Evolutionary conservation across 2,329 filamentous ascomycete genomes (phyloP).

Genomic region (Rhexocercosporidium sp.): DNA sequence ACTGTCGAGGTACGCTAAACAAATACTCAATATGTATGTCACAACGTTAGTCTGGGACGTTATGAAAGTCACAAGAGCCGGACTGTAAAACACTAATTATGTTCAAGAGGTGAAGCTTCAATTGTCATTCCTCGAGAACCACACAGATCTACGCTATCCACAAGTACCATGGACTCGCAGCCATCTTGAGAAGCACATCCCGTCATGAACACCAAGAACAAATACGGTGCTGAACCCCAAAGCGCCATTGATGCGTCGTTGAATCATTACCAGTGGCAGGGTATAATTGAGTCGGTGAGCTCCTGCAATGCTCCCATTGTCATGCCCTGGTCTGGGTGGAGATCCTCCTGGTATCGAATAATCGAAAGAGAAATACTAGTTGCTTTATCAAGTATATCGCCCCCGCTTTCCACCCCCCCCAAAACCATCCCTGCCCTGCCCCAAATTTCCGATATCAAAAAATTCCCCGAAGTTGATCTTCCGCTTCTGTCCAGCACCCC

Average conservation of each 20-base stretch:
- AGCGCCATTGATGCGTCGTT: not conserved
- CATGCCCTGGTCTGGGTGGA: not conserved
- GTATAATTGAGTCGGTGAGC: conserved; percentile 1
- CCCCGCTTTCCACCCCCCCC: conserved; percentile 44
- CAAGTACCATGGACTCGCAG: not conserved
- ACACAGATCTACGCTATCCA: not conserved
- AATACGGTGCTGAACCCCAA: not conserved
- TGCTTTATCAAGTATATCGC: conserved; percentile 39
- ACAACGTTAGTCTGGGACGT: not conserved
- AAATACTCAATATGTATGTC: not conserved
- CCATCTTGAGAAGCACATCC: not conserved
- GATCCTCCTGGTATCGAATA: conserved; percentile 7
- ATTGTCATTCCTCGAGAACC: not conserved
- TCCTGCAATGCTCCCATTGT: conserved; percentile 1
- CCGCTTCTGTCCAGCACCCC: conserved; percentile 73
- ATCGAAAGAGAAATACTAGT: not conserved
- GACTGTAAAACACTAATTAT: not conserved
- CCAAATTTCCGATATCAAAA: conserved; percentile 71
- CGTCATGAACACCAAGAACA: not conserved
- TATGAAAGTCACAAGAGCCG: not conserved
- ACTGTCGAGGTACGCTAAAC: too few species aligned
- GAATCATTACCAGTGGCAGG: not conserved
- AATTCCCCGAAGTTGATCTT: conserved; percentile 76
- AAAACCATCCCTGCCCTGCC: conserved; percentile 62
- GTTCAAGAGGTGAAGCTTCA: not conserved